Conservation (phyloP, 257 asterid genomes). For the Capsicum baccatum region DNA sequence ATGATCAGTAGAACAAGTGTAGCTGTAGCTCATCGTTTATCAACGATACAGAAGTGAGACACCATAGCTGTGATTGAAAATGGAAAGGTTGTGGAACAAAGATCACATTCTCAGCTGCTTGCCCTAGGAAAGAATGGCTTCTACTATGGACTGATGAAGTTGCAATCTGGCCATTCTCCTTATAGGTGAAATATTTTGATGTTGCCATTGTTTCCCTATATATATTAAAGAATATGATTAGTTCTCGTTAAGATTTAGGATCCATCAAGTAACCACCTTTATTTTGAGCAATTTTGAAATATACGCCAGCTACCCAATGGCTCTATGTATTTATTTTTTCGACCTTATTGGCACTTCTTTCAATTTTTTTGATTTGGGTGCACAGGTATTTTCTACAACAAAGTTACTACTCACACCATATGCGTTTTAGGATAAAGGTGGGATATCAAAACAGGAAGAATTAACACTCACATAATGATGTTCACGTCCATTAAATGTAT, state of each 20-base stretch:
- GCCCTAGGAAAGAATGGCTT: conserved; percentile 50
- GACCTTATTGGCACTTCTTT: neutral
- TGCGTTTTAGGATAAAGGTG: too few relatives aligned
- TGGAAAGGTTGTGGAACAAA: conserved; percentile 73
- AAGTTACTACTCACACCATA: neutral
- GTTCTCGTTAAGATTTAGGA: neutral
- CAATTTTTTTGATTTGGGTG: neutral
- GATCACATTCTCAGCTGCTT: conserved; percentile 63
- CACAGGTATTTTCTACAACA: neutral
- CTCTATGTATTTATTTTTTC: neutral
- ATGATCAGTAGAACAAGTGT: conserved; percentile 67
- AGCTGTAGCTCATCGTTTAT: conserved; percentile 68
- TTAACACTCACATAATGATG: too few relatives aligned
- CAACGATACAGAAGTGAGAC: conserved; percentile 70
- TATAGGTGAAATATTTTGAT: neutral
- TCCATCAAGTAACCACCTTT: neutral
- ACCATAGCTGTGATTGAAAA: conserved; percentile 62
- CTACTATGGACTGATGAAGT: conserved; percentile 58
- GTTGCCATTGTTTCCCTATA: neutral
- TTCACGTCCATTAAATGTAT: too few relatives aligned
- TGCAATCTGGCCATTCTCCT: conserved; percentile 47
- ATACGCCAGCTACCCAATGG: neutral
- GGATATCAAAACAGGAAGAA: too few relatives aligned
- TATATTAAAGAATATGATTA: neutral
- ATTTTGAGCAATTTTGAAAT: neutral